Conservation (phyloP, 2,329 filamentous ascomycete genomes). For the Aureobasidium sp. region DNA sequence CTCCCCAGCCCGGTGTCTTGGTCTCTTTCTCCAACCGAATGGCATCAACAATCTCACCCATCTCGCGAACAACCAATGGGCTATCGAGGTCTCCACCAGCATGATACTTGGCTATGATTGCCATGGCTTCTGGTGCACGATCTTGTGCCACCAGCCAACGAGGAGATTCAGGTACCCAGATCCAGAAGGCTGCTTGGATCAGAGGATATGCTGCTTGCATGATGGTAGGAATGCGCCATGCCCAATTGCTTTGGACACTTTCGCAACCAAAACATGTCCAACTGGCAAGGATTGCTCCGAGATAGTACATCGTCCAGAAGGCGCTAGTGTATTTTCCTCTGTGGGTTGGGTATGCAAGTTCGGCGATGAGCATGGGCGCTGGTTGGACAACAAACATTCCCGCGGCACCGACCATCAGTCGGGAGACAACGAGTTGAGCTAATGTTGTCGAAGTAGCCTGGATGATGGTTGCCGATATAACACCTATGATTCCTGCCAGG, state of each 20-base stretch:
- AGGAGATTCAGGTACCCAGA: constrained; percentile 54
- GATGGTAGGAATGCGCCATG: constrained; percentile 43
- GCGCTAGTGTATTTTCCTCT: constrained; percentile 27
- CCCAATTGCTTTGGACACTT: constrained; percentile 42
- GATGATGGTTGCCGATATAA: constrained; percentile 25
- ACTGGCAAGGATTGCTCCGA: constrained; percentile 47
- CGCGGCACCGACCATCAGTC: constrained; percentile 30
- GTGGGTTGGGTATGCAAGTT: constrained; percentile 36
- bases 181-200: constrained; percentile 48
- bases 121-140: constrained; percentile 53
- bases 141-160: constrained; percentile 57
- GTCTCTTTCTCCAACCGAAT: constrained; percentile 44
- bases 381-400: constrained; percentile 25
- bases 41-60: constrained; percentile 56
- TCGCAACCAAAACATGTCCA: constrained; percentile 57
- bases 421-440: constrained; percentile 28
- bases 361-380: constrained; percentile 29
- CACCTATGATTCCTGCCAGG: constrained; percentile 26
- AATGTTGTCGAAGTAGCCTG: constrained; percentile 23
- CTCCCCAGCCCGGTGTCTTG: constrained; percentile 39
- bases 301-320: constrained; percentile 44
- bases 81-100: constrained; percentile 46
- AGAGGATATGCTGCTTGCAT: constrained; percentile 39
- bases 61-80: constrained; percentile 56
- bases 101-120: constrained; percentile 54